Evolutionary conservation across 2,329 filamentous ascomycete genomes (phyloP).

Genomic region (Hypocrella siamensis): DNA sequence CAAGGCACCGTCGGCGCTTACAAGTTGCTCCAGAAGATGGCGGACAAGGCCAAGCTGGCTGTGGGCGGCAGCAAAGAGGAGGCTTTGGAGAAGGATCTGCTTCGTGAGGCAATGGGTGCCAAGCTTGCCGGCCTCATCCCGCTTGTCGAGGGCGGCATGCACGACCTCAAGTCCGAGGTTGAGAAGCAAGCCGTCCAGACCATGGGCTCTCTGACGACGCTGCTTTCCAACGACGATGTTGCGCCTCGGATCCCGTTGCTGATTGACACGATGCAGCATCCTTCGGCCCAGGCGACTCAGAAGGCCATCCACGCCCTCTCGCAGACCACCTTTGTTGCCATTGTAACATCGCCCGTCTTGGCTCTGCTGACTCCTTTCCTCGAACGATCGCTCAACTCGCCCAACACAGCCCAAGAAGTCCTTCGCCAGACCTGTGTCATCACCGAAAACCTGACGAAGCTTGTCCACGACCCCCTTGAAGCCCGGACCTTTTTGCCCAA

Average conservation of each 20-base stretch:
- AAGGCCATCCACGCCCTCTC: conserved; percentile 95
- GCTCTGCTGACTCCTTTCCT: conserved; percentile 88
- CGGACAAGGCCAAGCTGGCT: conserved; percentile 80
- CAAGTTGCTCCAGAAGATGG: conserved; percentile 79
- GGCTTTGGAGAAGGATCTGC: conserved; percentile 72
- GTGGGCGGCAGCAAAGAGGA: conserved; percentile 67
- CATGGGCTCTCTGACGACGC: conserved; percentile 78
- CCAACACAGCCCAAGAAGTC: conserved; percentile 82
- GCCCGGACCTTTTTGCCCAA: conserved; percentile 91
- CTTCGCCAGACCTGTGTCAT: conserved; percentile 92
- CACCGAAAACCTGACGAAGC: conserved; percentile 93
- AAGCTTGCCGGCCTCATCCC: conserved; percentile 79
- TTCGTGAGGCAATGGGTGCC: conserved; percentile 81
- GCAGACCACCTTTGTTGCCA: conserved; percentile 94
- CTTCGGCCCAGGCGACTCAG: conserved; percentile 72
- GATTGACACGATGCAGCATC: conserved; percentile 89
- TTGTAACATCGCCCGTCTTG: conserved; percentile 89
- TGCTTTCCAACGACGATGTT: conserved; percentile 95
- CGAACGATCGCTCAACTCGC: conserved; percentile 85
- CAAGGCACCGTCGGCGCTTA: conserved; percentile 84
- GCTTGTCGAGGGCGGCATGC: conserved; percentile 83
- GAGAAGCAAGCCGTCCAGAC: conserved; percentile 81
- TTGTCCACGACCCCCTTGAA: conserved; percentile 90
- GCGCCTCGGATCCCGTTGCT: conserved; percentile 81
- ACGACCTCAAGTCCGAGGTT: conserved; percentile 83